A percentile compares a stretch with the other conserved stretches of the same genome.
Conservation (phyloP, 169 alveolate species). For the Toxoplasma gondii region DNA sequence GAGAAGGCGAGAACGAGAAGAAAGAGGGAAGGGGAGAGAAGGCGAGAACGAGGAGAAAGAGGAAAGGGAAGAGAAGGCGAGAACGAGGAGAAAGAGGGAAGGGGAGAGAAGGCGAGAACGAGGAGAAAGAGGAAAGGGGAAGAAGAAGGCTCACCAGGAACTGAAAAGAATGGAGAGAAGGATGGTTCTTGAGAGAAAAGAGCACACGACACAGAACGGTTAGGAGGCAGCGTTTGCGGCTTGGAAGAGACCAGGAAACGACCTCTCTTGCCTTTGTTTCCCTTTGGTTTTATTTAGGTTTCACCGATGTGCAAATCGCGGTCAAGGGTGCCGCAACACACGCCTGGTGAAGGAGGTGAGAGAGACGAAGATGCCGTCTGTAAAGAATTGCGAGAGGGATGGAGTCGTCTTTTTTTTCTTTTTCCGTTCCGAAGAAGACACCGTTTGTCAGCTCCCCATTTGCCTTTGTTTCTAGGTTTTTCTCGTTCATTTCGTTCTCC, state of each 20-base stretch:
- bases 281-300: background rate
- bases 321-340: conserved; percentile 30
- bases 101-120: background rate
- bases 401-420: background rate
- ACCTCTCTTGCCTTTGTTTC: background rate
- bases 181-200: no score
- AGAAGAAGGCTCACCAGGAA: no score
- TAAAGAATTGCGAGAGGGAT: no score
- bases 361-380: background rate
- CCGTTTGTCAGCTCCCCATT: background rate
- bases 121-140: no score
- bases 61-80: background rate
- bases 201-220: no score
- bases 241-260: no score
- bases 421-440: background rate
- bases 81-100: background rate
- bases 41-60: background rate
- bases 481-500: background rate
- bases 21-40: background rate
- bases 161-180: no score
- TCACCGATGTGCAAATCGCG: conserved; percentile 25
- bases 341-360: conserved; percentile 2
- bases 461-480: background rate
- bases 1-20: background rate
- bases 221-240: no score